Conservation (phyloP, 2,329 filamentous ascomycete genomes). For the Malbranchea zuffiana region DNA sequence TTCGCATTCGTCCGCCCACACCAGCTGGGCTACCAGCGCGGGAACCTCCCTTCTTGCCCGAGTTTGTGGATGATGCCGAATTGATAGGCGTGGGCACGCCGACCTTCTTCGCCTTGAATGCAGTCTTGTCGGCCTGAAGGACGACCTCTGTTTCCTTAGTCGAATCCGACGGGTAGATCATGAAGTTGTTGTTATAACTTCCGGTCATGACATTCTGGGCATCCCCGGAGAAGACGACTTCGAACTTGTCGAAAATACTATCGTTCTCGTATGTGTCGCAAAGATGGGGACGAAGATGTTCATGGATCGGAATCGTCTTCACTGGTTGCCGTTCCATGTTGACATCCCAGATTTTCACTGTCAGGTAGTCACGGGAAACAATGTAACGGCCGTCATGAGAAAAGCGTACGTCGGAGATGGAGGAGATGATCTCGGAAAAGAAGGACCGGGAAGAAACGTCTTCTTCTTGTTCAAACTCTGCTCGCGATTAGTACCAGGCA, state of each 20-base stretch:
- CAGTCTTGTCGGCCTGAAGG: conserved; percentile 93
- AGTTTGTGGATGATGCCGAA: conserved; percentile 53
- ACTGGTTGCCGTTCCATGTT: conserved; percentile 97
- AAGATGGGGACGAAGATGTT: conserved; percentile 82
- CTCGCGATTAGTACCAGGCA: neutral
- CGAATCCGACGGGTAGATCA: conserved; percentile 97
- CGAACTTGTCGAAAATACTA: conserved; percentile 99
- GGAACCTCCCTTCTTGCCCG: conserved; percentile 76
- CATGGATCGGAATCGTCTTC: conserved; percentile 98
- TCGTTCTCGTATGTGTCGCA: conserved; percentile 99
- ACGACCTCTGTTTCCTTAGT: conserved; percentile 96
- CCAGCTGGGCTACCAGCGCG: conserved; percentile 80
- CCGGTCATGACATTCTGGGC: conserved; percentile 99
- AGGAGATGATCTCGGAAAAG: conserved; percentile 99
- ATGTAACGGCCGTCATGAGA: conserved; percentile 95
- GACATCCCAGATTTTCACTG: conserved; percentile 99
- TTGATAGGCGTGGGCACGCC: conserved; percentile 97
- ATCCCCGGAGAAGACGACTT: conserved; percentile 96
- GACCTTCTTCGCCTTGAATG: conserved; percentile 99
- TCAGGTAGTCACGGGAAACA: conserved; percentile 92
- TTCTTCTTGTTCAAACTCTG: conserved; percentile 98
- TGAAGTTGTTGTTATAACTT: conserved; percentile 99
- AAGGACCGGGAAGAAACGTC: conserved; percentile 94
- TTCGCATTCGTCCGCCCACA: conserved; percentile 88
- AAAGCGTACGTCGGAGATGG: conserved; percentile 96